These are phyloP conservation scores for Candida labiduridarum DNA, from an alignment of 1,139 yeast species.

Conservation along the genomic window DNA sequence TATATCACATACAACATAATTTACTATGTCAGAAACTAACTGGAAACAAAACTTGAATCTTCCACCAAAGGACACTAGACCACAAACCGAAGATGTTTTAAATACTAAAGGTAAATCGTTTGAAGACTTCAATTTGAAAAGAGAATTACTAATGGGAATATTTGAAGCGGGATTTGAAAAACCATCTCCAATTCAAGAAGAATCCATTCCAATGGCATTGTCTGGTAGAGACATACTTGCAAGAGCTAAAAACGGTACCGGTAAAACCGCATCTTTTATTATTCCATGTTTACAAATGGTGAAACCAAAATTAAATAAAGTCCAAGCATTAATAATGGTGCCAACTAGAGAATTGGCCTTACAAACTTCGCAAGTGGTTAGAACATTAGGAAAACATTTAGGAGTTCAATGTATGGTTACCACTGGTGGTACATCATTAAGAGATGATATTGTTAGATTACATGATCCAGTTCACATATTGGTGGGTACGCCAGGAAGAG, in stretches of 20 bases:
- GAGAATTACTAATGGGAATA: slow-evolving; percentile 96
- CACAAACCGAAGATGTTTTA: slow-evolving; percentile 95
- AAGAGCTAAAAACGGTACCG: slow-evolving; percentile 98
- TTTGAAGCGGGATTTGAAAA: slow-evolving; percentile 98
- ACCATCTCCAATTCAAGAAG: slow-evolving; percentile 98
- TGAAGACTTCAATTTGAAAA: slow-evolving; percentile 88
- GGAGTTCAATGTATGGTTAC: slow-evolving; percentile 96
- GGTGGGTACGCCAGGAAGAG: slow-evolving; percentile 97
- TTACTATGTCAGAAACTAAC: slow-evolving; percentile 33
- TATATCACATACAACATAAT: slow-evolving; percentile 3
- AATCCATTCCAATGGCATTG: slow-evolving; percentile 92
- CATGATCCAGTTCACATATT: slow-evolving; percentile 89
- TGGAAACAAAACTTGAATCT: slow-evolving; percentile 80
- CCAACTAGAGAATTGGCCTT: slow-evolving; percentile 97
- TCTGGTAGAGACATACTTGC: slow-evolving; percentile 97
- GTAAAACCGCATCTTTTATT: slow-evolving; percentile 95
- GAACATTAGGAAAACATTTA: slow-evolving; percentile 94
- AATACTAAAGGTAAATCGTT: slow-evolving; percentile 89
- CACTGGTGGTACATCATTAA: slow-evolving; percentile 95
- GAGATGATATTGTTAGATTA: slow-evolving; percentile 92
- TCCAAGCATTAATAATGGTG: slow-evolving; percentile 85
- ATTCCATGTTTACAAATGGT: slow-evolving; percentile 84
- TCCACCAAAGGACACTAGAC: slow-evolving; percentile 85
- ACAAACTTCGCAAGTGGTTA: slow-evolving; percentile 95
- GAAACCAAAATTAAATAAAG: slow-evolving; percentile 80